Base-by-base conservation (phyloP, 768 basidiomycete species). In the Termitomyces sp. region DNA sequence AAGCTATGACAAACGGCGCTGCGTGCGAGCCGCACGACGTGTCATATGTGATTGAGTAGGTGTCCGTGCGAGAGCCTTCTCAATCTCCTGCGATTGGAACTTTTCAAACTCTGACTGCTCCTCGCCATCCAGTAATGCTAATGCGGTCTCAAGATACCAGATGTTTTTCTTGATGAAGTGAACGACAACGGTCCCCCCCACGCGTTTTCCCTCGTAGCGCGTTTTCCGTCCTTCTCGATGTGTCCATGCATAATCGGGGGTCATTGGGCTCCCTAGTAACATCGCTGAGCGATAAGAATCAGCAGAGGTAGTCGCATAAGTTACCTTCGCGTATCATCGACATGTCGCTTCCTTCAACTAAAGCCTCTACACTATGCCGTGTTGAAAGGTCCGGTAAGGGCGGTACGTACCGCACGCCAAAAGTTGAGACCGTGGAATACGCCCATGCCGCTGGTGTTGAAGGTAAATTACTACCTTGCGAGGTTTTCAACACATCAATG, bases 81-180 rank as follows among this genome's bases (percentile, higher is more conserved):
- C 63, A 60, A 57, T 54, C 60, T 62, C 64, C 48, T 59, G 58
- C 21, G 66, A 66, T 53, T 73, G 73, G 56, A 71, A 75, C 52
- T 72, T 73, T 60, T 82, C 80, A 23, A 68, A 66, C 62, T 88
- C 84, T 10, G 84, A 85, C 56, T 81, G 73, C 57, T 92, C 87
- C 30, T 86, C 82, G n/a, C 85, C 82, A 52, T 89, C 91, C 28
- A 98, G 76, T 25, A 99, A 75, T 17, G 93, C 94, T 11, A 94
- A 73, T 11, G 93, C 91, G 5, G 95, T 91, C 74, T 99, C 96
- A 62, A 94, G 70, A 73, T 90, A 98, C 96, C 96, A 99, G 74
- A 91, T 89, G 61, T 91, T 85, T 69, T 92, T 89, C 84, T 98
- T 99, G 78, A 99, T 88, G 68, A 92, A 98, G 73, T 99, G 96